These are phyloP conservation scores for Claviceps fusiformis DNA, from an alignment of 2,329 filamentous ascomycete species.

Conservation along the genomic window DNA sequence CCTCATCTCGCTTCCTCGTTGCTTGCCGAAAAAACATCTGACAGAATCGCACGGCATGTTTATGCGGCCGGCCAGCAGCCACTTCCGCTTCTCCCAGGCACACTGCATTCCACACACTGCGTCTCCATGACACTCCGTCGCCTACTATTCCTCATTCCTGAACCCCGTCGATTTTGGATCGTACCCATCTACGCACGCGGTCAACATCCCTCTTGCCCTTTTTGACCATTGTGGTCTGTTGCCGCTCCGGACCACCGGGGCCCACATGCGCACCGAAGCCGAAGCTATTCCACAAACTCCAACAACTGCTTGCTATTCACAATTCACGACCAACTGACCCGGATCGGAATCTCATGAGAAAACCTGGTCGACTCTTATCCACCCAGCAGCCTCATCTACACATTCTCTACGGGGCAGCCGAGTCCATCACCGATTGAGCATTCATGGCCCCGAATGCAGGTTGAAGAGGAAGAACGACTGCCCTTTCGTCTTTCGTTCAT, in stretches of 20 bases:
- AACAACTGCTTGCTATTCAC: background rate
- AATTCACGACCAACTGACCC: background rate
- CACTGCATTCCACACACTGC: slow-evolving; percentile 3
- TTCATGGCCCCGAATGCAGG: background rate
- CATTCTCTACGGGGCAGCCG: background rate
- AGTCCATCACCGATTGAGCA: background rate
- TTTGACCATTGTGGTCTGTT: background rate
- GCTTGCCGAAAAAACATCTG: too few relatives aligned
- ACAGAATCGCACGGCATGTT: background rate
- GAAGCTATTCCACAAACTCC: background rate
- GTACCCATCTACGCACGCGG: background rate
- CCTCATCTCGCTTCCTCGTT: background rate
- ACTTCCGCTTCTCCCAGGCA: background rate
- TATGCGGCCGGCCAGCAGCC: background rate
- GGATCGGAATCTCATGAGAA: background rate
- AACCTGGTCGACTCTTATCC: background rate
- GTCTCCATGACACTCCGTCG: background rate
- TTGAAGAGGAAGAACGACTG: background rate
- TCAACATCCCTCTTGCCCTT: background rate
- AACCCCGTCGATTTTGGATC: background rate
- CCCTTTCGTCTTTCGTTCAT: background rate
- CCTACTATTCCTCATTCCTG: background rate
- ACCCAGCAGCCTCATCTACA: background rate
- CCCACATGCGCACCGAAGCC: background rate
- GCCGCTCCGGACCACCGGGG: background rate